phyloP scores from a whole-genome alignment of 768 basidiomycete genomes.

The Mycena rosella region DNA sequence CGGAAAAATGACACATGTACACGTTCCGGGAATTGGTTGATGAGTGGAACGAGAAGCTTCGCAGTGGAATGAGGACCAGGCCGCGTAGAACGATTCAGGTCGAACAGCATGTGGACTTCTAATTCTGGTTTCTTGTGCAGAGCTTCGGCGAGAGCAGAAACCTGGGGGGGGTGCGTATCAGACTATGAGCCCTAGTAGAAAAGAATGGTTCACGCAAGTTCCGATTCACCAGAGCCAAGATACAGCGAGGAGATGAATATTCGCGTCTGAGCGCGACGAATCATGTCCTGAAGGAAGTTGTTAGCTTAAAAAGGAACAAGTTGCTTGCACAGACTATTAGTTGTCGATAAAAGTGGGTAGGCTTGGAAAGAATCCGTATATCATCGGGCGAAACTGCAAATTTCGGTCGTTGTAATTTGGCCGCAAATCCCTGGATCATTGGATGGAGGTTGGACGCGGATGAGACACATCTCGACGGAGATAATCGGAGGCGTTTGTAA shows the following conservation, averaged over 20 bases:
- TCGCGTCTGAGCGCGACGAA: constrained; percentile 79
- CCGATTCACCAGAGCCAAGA: constrained; percentile 82
- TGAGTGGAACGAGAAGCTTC: constrained; percentile 77
- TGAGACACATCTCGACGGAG: background rate
- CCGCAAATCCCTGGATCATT: constrained; percentile 46
- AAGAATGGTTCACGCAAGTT: constrained; percentile 71
- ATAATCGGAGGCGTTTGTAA: background rate
- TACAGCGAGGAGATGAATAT: constrained; percentile 94
- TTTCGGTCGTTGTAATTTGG: constrained; percentile 58
- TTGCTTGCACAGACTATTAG: constrained; percentile 62
- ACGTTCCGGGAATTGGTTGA: constrained; percentile 77
- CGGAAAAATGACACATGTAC: constrained; percentile 87
- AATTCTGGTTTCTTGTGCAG: constrained; percentile 72
- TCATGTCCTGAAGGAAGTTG: constrained; percentile 71
- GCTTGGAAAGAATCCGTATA: constrained; percentile 68
- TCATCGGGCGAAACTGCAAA: constrained; percentile 60
- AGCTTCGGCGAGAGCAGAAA: constrained; percentile 73
- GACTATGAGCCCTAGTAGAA: background rate
- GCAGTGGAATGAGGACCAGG: constrained; percentile 78
- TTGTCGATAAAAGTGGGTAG: constrained; percentile 66
- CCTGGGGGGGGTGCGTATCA: constrained; percentile 56
- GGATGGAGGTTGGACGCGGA: constrained; percentile 40
- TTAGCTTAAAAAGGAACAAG: background rate
- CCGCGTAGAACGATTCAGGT: constrained; percentile 84
- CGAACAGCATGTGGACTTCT: constrained; percentile 79